These are phyloP conservation scores for Fusarium anthophilum DNA, from an alignment of 2,329 filamentous ascomycete genomes.

Conservation along the genomic window DNA sequence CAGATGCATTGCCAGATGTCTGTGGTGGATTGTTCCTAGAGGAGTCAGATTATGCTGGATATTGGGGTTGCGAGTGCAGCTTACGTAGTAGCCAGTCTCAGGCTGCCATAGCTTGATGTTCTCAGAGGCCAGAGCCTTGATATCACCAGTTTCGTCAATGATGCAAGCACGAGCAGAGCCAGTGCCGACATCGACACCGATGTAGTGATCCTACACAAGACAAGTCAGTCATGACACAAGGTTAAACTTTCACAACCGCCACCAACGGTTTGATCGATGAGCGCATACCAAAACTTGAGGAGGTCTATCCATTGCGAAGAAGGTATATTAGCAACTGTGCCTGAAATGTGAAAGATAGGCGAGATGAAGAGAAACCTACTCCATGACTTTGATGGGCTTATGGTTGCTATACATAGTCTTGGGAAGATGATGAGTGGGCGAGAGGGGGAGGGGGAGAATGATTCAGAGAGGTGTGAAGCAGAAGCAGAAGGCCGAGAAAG, in stretches of 20 bases:
- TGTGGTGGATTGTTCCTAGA: slow-evolving; percentile 91
- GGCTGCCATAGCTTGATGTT: slow-evolving; percentile 85
- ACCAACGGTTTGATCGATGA: slow-evolving; percentile 1
- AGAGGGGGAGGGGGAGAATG: neutral
- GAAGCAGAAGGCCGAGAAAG: slow-evolving; percentile 6
- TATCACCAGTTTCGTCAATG: slow-evolving; percentile 91
- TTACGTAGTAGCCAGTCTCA: slow-evolving; percentile 77
- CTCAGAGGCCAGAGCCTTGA: slow-evolving; percentile 77
- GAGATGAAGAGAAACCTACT: slow-evolving; percentile 43
- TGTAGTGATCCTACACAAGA: slow-evolving; percentile 63
- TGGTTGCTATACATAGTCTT: slow-evolving; percentile 49
- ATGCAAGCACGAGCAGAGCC: slow-evolving; percentile 96
- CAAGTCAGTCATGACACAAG: slow-evolving; percentile 19
- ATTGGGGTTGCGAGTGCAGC: slow-evolving; percentile 31
- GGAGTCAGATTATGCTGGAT: slow-evolving; percentile 3
- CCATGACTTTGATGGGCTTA: slow-evolving; percentile 51
- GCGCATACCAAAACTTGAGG: slow-evolving; percentile 46
- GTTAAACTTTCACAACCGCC: neutral
- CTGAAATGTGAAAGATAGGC: slow-evolving; percentile 8
- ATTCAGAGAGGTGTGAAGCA: slow-evolving; percentile 2
- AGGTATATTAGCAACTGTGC: slow-evolving; percentile 17
- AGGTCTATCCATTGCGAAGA: slow-evolving; percentile 46
- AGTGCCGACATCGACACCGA: slow-evolving; percentile 96
- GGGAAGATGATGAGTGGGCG: slow-evolving; percentile 29
- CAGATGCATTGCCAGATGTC: slow-evolving; percentile 98